Percentiles rank a stretch among this genome's conserved stretches.
phyloP scores from a whole-genome alignment of 805 yeast species.

The Saccharomycopsis sp. region DNA sequence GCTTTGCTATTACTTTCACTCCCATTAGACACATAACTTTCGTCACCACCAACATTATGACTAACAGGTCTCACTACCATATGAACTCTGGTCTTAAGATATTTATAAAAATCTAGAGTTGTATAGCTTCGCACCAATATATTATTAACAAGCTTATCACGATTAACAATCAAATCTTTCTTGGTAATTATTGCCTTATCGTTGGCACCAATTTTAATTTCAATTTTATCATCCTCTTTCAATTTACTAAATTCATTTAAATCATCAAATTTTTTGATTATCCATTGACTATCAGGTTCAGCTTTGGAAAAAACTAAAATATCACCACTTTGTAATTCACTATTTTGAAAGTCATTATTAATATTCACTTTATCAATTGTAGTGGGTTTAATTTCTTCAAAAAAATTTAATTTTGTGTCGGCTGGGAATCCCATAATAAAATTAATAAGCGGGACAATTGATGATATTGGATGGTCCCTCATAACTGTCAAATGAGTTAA shows the following conservation, averaged over 20 bases:
- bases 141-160: conserved; percentile 19
- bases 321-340: conserved; percentile 64
- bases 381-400: conserved; percentile 56
- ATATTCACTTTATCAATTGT: conserved; percentile 40
- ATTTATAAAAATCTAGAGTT: conserved; percentile 41
- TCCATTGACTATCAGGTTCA: conserved; percentile 20
- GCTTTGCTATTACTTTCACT: conserved; percentile 17
- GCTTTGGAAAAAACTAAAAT: conserved; percentile 37
- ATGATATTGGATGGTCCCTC: conserved; percentile 34
- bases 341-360: conserved; percentile 40
- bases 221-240: conserved; percentile 19
- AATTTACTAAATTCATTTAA: conserved; percentile 22
- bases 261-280: conserved; percentile 3
- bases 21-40: conserved; percentile 20
- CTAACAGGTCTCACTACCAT: conserved; percentile 42
- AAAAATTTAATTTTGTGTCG: conserved; percentile 33
- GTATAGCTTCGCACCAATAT: conserved; percentile 4
- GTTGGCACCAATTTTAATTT: background rate
- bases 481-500: conserved; percentile 51
- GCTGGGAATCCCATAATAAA: conserved; percentile 33
- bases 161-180: conserved; percentile 8
- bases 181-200: background rate
- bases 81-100: conserved; percentile 53
- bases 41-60: conserved; percentile 35
- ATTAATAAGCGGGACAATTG: conserved; percentile 36